Evolutionary conservation across 768 basidiomycete species (phyloP).

Genomic region (Termitomyces sp.): DNA sequence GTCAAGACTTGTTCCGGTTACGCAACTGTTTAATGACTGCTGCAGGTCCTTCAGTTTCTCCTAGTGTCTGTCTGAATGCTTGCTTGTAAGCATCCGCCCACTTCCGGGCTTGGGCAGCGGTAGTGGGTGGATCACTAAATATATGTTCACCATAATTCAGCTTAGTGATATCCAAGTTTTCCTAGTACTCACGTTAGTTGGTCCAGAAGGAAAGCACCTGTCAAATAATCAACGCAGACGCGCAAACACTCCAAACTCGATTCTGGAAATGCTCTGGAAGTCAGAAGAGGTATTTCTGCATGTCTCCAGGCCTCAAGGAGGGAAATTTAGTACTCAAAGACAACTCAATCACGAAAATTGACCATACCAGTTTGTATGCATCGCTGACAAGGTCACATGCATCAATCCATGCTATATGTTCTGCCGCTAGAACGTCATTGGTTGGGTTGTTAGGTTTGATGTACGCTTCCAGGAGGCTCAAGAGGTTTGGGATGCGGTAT

Average conservation of each 20-base stretch:
- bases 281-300: slow-evolving; percentile 5
- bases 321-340: no score
- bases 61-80: slow-evolving; percentile 3
- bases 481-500: neutral
- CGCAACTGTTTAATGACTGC: slow-evolving; percentile 3
- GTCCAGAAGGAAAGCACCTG: slow-evolving; percentile 6
- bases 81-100: slow-evolving; percentile 6
- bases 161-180: neutral
- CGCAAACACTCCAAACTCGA: neutral
- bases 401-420: slow-evolving; percentile 6
- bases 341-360: neutral
- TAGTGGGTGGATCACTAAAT: slow-evolving; percentile 6
- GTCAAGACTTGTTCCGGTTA: neutral
- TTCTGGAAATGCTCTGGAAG: slow-evolving; percentile 6
- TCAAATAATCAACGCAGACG: slow-evolving; percentile 7
- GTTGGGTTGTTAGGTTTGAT: slow-evolving; percentile 4
- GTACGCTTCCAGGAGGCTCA: neutral
- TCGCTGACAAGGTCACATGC: neutral
- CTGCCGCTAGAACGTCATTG: neutral
- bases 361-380: slow-evolving; percentile 3
- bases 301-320: slow-evolving; percentile 4
- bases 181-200: slow-evolving; percentile 8
- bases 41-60: neutral
- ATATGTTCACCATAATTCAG: neutral
- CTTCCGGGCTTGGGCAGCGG: slow-evolving; percentile 1